A percentile compares a stretch with the other conserved stretches of the same genome.
Evolutionary conservation across 2,329 filamentous ascomycete species (phyloP).

Genomic region (Magnaporthiopsis incrustans): DNA sequence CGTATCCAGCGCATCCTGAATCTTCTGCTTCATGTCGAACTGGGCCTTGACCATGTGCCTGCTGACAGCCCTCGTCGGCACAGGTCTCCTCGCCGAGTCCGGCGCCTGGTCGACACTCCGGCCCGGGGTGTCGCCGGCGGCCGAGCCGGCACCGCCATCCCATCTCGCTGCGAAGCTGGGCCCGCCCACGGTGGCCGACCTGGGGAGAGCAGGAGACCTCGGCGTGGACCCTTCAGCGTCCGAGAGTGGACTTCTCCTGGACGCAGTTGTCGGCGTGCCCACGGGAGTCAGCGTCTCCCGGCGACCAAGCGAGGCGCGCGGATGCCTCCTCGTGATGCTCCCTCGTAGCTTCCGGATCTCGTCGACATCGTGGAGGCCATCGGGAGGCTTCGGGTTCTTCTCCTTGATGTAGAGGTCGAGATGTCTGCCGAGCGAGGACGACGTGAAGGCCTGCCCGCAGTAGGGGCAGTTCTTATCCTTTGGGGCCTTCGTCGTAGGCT

Average conservation of each 20-base stretch:
- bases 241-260: conserved; percentile 32
- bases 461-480: conserved; percentile 89
- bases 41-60: conserved; percentile 49
- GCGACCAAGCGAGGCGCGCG: conserved; percentile 50
- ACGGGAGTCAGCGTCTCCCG: conserved; percentile 55
- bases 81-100: conserved; percentile 27
- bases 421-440: conserved; percentile 85
- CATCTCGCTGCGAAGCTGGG: conserved; percentile 42
- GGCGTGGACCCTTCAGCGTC: conserved; percentile 27
- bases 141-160: conserved; percentile 54
- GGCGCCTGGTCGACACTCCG: conserved; percentile 19
- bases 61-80: conserved; percentile 35
- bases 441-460: conserved; percentile 85
- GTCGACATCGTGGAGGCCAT: conserved; percentile 84
- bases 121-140: conserved; percentile 35
- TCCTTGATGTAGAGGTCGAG: conserved; percentile 91
- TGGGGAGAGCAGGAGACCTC: conserved; percentile 30
- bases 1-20: conserved; percentile 67
- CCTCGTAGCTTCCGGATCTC: conserved; percentile 79
- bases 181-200: neutral
- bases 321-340: conserved; percentile 78
- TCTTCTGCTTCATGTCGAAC: conserved; percentile 54
- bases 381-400: conserved; percentile 79
- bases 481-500: conserved; percentile 34
- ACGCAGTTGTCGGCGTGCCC: conserved; percentile 36